These are phyloP conservation scores for Yarrowia sp. DNA, from an alignment of 805 yeast genomes.

Conservation along the genomic window DNA sequence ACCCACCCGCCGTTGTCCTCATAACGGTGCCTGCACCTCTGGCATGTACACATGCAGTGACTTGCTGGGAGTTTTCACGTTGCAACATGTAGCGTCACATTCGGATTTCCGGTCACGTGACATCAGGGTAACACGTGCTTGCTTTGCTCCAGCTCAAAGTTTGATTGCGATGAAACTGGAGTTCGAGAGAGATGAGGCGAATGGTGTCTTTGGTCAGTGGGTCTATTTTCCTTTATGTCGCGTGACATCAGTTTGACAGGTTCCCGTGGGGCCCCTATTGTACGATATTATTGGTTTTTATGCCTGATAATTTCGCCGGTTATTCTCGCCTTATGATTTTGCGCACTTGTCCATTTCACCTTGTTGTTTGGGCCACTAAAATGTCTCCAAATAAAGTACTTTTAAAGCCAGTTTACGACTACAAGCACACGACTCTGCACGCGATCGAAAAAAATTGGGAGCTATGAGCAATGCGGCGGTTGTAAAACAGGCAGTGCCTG, in stretches of 20 bases:
- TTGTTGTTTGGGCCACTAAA: conserved; percentile 2
- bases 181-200: no score
- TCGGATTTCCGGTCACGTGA: neutral
- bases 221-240: no score
- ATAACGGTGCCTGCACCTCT: conserved; percentile 1
- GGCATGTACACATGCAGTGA: neutral
- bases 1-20: neutral
- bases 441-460: conserved; percentile 14
- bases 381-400: conserved; percentile 4
- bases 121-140: neutral
- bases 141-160: neutral
- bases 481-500: neutral
- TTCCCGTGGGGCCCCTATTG: no score
- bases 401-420: conserved; percentile 19
- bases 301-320: no score
- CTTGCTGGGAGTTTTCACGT: neutral
- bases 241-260: no score
- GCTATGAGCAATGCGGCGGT: neutral
- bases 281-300: no score
- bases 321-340: no score
- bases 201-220: no score
- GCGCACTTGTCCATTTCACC: neutral
- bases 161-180: conserved; percentile 6
- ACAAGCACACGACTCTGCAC: conserved; percentile 24
- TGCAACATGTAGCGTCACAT: neutral